phyloP scores from a whole-genome alignment of 2,329 filamentous ascomycete genomes.

The Colletotrichum incanum region DNA sequence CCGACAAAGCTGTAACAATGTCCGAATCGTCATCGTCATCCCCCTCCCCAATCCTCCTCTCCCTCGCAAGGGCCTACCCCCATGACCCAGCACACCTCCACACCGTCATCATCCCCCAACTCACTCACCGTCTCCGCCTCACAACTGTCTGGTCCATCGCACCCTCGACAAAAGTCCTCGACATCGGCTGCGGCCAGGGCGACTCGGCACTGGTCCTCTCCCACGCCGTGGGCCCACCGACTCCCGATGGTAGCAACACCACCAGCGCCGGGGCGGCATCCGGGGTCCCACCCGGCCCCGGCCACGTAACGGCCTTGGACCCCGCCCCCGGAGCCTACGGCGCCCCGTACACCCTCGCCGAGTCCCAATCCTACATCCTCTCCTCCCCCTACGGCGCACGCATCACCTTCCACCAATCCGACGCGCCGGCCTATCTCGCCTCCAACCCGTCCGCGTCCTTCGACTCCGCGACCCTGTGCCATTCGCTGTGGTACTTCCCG shows the following conservation, averaged over 20 bases:
- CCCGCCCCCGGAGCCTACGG: slow-evolving; percentile 38
- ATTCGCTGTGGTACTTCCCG: slow-evolving; percentile 41
- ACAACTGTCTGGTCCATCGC: slow-evolving; percentile 37
- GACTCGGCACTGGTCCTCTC: slow-evolving; percentile 40
- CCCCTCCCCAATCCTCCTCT: slow-evolving; percentile 4
- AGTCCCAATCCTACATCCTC: slow-evolving; percentile 31
- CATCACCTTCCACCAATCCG: slow-evolving; percentile 25
- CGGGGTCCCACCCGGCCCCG: background rate
- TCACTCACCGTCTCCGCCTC: slow-evolving; percentile 40
- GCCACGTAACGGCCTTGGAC: slow-evolving; percentile 38
- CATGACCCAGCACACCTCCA: slow-evolving; percentile 29
- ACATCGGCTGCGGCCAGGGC: slow-evolving; percentile 44
- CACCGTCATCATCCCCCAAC: slow-evolving; percentile 34
- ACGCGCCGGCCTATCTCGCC: slow-evolving; percentile 30
- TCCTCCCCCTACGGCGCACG: slow-evolving; percentile 11
- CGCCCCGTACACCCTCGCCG: slow-evolving; percentile 36
- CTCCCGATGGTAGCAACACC: background rate
- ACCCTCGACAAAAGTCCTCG: slow-evolving; percentile 33
- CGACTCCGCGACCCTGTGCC: slow-evolving; percentile 33
- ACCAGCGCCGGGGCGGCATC: background rate
- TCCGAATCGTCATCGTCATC: slow-evolving; percentile 8
- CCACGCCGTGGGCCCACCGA: slow-evolving; percentile 16
- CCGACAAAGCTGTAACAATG: slow-evolving; percentile 7
- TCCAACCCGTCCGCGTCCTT: slow-evolving; percentile 4
- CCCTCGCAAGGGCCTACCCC: slow-evolving; percentile 31